These are phyloP conservation scores for Basipetospora sp. DNA, from an alignment of 2,329 filamentous ascomycete species.

Conservation along the genomic window DNA sequence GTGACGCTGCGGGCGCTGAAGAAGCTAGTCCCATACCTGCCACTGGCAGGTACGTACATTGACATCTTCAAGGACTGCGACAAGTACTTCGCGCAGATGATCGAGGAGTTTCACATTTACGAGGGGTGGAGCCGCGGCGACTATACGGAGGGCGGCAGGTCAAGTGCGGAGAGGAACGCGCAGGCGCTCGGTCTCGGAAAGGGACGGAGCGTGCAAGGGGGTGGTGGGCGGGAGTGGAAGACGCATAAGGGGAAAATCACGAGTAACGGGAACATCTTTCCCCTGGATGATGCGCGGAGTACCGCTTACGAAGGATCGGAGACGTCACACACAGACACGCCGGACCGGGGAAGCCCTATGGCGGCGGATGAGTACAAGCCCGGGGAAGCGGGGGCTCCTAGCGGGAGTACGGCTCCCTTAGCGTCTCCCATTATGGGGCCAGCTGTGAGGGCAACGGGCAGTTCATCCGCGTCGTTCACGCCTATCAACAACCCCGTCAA, in stretches of 20 bases:
- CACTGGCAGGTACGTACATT: conserved; percentile 43
- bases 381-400: too few species aligned
- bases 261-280: conserved; percentile 28
- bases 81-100: conserved; percentile 35
- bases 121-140: conserved; percentile 20
- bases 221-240: conserved; percentile 41
- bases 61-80: conserved; percentile 38
- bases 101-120: conserved; percentile 20
- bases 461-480: conserved; percentile 1
- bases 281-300: conserved; percentile 13
- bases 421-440: too few species aligned
- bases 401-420: too few species aligned
- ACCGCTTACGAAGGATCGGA: conserved; percentile 1
- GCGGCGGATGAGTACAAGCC: conserved; percentile 1
- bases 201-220: conserved; percentile 23
- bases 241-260: conserved; percentile 24
- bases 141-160: too few species aligned
- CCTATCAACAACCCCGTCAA: conserved; percentile 2
- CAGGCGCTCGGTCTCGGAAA: conserved; percentile 17
- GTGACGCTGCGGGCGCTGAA: conserved; percentile 34
- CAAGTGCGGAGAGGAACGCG: too few species aligned
- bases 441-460: too few species aligned
- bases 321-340: not conserved
- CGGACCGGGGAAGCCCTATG: conserved; percentile 9
- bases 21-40: conserved; percentile 35